Percentiles rank a stretch among this genome's conserved stretches.
phyloP scores from a whole-genome alignment of 2,329 filamentous ascomycete species.

The Cercospora sp. region DNA sequence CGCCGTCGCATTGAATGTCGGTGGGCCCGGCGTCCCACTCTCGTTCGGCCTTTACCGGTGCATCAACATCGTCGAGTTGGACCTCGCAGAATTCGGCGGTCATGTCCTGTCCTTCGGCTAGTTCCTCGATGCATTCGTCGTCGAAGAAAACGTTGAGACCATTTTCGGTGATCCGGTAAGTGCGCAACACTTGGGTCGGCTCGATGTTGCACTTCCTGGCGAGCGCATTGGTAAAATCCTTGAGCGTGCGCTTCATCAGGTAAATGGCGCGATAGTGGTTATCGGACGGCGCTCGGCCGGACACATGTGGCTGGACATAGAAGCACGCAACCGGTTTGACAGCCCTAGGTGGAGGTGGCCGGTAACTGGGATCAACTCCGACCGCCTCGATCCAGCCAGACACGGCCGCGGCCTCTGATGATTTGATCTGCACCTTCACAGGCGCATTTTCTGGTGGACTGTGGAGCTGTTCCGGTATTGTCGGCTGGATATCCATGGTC shows the following conservation, averaged over 20 bases:
- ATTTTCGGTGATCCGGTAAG: constrained; percentile 69
- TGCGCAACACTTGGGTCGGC: constrained; percentile 66
- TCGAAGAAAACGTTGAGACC: constrained; percentile 85
- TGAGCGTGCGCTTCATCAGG: constrained; percentile 71
- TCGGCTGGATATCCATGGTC: constrained; percentile 51
- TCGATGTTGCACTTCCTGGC: constrained; percentile 81
- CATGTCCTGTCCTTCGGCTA: constrained; percentile 92
- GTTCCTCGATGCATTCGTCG: constrained; percentile 79
- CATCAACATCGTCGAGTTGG: constrained; percentile 42
- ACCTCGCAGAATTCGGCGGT: constrained; percentile 68
- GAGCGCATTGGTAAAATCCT: constrained; percentile 71
- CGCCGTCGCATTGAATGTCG: constrained; percentile 52
- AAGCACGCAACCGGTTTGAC: constrained; percentile 84
- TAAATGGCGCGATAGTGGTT: constrained; percentile 84
- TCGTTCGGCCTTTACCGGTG: constrained; percentile 46
- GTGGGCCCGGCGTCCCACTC: constrained; percentile 55
- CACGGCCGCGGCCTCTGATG: constrained; percentile 63
- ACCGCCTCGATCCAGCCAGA: constrained; percentile 87
- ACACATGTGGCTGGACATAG: constrained; percentile 66
- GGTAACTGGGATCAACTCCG: constrained; percentile 83
- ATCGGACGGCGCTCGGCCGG: constrained; percentile 51
- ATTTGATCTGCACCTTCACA: constrained; percentile 58
- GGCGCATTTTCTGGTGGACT: constrained; percentile 51
- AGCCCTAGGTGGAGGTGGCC: constrained; percentile 70
- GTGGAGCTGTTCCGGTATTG: constrained; percentile 46